Evolutionary conservation across 1,139 yeast genomes (phyloP), one percentile per base, ranked within the genome.

Genomic region (Geotrichum citri-aurantii): DNA sequence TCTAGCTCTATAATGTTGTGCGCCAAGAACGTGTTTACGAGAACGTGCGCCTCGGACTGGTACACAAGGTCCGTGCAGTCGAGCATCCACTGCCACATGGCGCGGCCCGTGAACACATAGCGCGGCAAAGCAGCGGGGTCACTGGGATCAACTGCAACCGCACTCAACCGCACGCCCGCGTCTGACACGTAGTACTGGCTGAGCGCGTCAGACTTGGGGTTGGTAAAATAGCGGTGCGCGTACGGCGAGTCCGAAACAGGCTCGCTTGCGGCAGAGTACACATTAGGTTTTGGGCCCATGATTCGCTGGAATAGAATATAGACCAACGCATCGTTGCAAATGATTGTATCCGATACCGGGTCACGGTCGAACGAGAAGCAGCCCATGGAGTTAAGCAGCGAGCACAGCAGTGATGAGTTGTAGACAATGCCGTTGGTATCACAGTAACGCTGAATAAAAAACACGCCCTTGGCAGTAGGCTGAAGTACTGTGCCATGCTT

Each of bases 401-500:
- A 80, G 2, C 71, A 66, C 10, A 90, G 67, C 12, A 89, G 78
- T 1, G 71, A 54, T 54, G 37, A 48, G 33, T 29, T 50, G 57
- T 24, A 55, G 42, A n/a, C 54, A 54, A 7, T 54, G 47, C 0
- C 95, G 56, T 80, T 73, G 50, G 76, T 79, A 56, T 75, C 75
- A 63, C 86, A 84, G 68, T 85, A 90, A 12, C 79, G 75, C 55
- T 81, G 82, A 1, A 92, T 72, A 0, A 90, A 69, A 0, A 91
- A 84, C 3, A 90, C 82, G 0, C 98, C 99, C 68, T 93, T 93
- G 0, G 98, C 93, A 0, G 98, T 90, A 4, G 97, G 96, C 67
- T 92, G 98, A 42, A 91, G 69, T 4, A 62, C 42, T 4, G 59
- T 59, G 14, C 62, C 57, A 1, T 49, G 52, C 12, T 64, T 61